These are phyloP conservation scores for Taxawa tesnikishii DNA, from an alignment of 2,329 filamentous ascomycete species.

Conservation along the genomic window DNA sequence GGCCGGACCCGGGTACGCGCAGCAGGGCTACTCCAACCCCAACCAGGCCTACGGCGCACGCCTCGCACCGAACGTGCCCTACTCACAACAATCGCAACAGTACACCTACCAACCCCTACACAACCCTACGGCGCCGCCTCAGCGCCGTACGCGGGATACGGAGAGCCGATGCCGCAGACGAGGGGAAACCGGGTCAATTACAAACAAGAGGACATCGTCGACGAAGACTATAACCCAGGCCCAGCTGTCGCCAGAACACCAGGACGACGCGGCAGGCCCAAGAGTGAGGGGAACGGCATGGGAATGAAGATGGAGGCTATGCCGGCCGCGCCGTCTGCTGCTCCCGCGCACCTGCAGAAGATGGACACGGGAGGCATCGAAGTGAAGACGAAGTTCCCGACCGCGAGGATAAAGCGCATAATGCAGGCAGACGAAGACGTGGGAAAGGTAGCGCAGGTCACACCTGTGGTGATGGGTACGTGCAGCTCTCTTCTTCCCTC, in stretches of 20 bases:
- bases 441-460: constrained; percentile 95
- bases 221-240: too few species aligned
- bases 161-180: background rate
- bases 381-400: constrained; percentile 91
- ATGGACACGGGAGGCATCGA: constrained; percentile 41
- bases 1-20: too few species aligned
- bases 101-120: background rate
- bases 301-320: too few species aligned
- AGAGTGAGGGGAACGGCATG: constrained; percentile 5
- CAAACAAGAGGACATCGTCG: constrained; percentile 1
- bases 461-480: constrained; percentile 78
- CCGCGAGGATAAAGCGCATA: constrained; percentile 93
- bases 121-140: background rate
- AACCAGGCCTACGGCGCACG: background rate
- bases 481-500: constrained; percentile 8
- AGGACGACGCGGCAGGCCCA: constrained; percentile 10
- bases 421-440: constrained; percentile 99
- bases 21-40: background rate
- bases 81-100: background rate
- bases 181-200: background rate
- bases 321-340: background rate
- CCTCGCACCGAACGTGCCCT: too few species aligned
- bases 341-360: constrained; percentile 5
- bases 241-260: constrained; percentile 8
- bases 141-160: too few species aligned